phyloP scores from a whole-genome alignment of 148 eudicot species.

The Fagopyrum homotropicum region DNA sequence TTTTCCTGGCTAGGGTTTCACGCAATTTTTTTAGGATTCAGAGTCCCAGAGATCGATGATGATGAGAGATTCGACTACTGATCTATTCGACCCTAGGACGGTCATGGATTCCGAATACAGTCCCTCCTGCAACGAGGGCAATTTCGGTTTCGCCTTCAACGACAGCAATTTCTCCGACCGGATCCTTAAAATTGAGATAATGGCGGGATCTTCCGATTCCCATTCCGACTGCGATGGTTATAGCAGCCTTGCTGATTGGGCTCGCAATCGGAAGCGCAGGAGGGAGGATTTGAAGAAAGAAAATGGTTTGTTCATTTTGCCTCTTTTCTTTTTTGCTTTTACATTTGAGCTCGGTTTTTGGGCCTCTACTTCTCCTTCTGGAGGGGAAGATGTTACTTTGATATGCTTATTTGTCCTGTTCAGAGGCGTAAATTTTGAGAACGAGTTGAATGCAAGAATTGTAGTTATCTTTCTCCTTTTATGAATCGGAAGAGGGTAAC shows the following conservation, averaged over 20 bases:
- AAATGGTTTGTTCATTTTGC: conserved; percentile 18
- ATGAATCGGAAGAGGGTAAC: background rate
- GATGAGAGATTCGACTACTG: conserved; percentile 30
- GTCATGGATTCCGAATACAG: conserved; percentile 55
- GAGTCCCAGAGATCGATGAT: background rate
- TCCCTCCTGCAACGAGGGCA: background rate
- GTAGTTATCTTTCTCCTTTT: background rate
- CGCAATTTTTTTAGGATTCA: conserved; percentile 6
- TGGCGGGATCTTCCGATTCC: conserved; percentile 30
- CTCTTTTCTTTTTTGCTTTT: background rate
- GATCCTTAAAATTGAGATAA: conserved; percentile 50
- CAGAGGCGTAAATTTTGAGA: background rate
- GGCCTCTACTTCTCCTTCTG: too few relatives aligned
- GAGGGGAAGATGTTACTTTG: background rate
- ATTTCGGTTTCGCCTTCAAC: conserved; percentile 66
- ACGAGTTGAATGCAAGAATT: background rate
- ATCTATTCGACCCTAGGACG: conserved; percentile 70
- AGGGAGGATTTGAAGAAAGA: conserved; percentile 48
- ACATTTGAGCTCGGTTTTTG: background rate
- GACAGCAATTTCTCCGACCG: conserved; percentile 76
- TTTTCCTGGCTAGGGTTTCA: conserved; percentile 14
- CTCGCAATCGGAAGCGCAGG: conserved; percentile 60
- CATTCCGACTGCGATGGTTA: conserved; percentile 30
- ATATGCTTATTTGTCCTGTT: background rate
- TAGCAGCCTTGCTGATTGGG: conserved; percentile 42